phyloP scores from a whole-genome alignment of 2,329 filamentous ascomycete genomes.

The Emericellopsis atlantica region DNA sequence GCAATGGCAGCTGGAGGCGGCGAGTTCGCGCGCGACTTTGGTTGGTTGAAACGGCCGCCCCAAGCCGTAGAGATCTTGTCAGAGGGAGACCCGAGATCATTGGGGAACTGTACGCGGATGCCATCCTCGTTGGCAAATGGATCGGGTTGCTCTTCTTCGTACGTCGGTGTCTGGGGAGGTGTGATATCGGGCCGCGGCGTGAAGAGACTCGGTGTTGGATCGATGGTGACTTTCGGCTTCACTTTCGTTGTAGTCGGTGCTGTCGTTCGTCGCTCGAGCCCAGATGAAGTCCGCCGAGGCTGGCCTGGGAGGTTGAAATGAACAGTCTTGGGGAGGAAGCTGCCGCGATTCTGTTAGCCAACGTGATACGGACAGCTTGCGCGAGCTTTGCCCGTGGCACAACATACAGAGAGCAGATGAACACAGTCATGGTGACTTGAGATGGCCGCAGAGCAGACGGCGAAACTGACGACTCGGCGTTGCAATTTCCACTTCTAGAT shows the following conservation, averaged over 20 bases:
- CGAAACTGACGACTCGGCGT: background rate
- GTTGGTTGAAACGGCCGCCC: conserved; percentile 67
- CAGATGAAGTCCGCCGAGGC: background rate
- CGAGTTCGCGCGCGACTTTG: conserved; percentile 59
- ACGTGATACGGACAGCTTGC: background rate
- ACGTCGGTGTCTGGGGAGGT: conserved; percentile 41
- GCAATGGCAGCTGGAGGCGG: conserved; percentile 67
- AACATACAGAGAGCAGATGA: conserved; percentile 26
- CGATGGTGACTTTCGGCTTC: conserved; percentile 7
- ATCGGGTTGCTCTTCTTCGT: conserved; percentile 29
- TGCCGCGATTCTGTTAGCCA: conserved; percentile 19
- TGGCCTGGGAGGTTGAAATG: conserved; percentile 59
- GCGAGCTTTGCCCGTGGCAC: background rate
- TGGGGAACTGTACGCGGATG: conserved; percentile 41
- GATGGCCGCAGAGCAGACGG: background rate
- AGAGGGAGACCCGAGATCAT: conserved; percentile 47
- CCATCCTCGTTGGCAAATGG: conserved; percentile 47
- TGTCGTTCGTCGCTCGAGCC: conserved; percentile 10
- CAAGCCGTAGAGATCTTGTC: conserved; percentile 68
- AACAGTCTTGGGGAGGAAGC: conserved; percentile 85
- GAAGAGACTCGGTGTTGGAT: conserved; percentile 39
- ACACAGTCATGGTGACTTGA: conserved; percentile 23
- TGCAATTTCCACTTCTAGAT: background rate
- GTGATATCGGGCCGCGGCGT: conserved; percentile 32
- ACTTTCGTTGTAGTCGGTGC: conserved; percentile 11